phyloP scores from a whole-genome alignment of 1,139 yeast species.

The Magnusiomyces sp. region DNA sequence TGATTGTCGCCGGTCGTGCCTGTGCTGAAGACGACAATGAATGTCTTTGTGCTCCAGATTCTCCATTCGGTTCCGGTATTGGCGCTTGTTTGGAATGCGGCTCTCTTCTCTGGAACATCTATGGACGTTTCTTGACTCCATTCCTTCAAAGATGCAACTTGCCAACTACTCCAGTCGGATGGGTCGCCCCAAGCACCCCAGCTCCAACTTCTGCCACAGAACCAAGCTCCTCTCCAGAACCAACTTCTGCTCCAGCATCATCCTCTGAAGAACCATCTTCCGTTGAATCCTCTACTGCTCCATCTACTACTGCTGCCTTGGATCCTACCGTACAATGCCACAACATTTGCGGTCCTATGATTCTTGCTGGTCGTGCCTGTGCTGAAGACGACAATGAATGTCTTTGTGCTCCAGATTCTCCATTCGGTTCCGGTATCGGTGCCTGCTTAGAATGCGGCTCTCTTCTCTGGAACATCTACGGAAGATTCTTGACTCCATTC shows the following conservation, averaged over 20 bases:
- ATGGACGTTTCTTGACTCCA: conserved; percentile 11
- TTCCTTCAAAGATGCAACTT: conserved; percentile 6
- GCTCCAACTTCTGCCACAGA: neutral
- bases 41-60: conserved; percentile 9
- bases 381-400: conserved; percentile 6
- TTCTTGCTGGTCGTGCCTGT: conserved; percentile 9
- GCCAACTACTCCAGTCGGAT: neutral
- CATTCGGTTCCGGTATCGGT: conserved; percentile 5
- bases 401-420: conserved; percentile 7
- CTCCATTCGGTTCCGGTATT: conserved; percentile 6
- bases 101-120: conserved; percentile 9
- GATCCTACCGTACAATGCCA: conserved; percentile 10
- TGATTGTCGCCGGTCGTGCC: conserved; percentile 8
- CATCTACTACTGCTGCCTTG: neutral
- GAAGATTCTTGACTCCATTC: conserved; percentile 9
- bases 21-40: conserved; percentile 6
- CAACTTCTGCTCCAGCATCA: neutral
- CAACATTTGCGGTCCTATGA: conserved; percentile 9
- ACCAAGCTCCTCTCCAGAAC: neutral
- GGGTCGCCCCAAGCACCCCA: conserved; percentile 1
- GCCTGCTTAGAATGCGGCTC: conserved; percentile 11
- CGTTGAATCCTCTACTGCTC: neutral
- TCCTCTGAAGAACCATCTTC: neutral
- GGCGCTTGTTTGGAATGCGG: conserved; percentile 12
- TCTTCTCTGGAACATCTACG: conserved; percentile 11